These are phyloP conservation scores for Gymnopilus dilepis DNA, from an alignment of 768 basidiomycete species.

Conservation along the genomic window DNA sequence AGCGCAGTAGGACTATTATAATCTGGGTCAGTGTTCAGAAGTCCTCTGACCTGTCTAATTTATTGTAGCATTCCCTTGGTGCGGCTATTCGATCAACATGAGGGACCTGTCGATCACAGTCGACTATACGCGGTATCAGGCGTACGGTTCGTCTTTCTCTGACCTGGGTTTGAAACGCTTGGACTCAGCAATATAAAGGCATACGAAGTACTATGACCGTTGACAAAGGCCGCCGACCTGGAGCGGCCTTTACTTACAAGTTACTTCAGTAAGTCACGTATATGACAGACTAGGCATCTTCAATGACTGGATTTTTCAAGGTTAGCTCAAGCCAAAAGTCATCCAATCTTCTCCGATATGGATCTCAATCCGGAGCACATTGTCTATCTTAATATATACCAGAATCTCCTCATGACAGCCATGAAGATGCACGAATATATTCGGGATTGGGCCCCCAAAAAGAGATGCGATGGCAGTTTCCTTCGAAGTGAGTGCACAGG, in stretches of 20 bases:
- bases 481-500: conserved; percentile 28
- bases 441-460: conserved; percentile 56
- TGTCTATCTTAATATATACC: conserved; percentile 85
- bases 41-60: too few relatives aligned
- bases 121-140: conserved; percentile 76
- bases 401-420: conserved; percentile 80
- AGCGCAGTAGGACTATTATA: conserved; percentile 28
- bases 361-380: conserved; percentile 63
- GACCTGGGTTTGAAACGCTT: neutral
- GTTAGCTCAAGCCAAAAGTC: conserved; percentile 72
- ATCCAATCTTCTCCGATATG: conserved; percentile 82
- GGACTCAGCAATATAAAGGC: conserved; percentile 42
- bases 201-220: conserved; percentile 74
- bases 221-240: conserved; percentile 66
- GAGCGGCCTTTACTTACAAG: conserved; percentile 67
- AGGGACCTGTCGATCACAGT: conserved; percentile 74
- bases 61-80: conserved; percentile 86
- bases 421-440: conserved; percentile 91
- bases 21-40: too few relatives aligned
- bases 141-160: conserved; percentile 51
- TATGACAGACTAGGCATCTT: neutral
- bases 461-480: conserved; percentile 57
- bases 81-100: conserved; percentile 84
- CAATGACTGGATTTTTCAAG: conserved; percentile 38
- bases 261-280: conserved; percentile 67